A percentile compares a stretch with the other conserved stretches of the same genome.
Evolutionary conservation across 2,329 filamentous ascomycete genomes (phyloP).

Genomic region (Colletotrichum endophyticum): DNA sequence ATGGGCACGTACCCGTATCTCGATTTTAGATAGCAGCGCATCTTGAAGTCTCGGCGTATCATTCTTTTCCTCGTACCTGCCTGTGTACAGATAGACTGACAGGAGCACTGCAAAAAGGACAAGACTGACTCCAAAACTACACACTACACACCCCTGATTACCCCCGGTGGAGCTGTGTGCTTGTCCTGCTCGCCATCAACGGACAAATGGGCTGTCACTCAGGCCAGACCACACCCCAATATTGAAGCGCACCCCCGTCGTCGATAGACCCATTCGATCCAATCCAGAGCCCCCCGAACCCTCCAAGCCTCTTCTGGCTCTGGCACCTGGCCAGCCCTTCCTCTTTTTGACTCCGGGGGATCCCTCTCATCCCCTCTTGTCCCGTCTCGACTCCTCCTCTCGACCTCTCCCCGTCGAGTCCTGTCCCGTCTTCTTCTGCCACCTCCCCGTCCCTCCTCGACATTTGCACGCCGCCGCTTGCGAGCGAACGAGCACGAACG

Average conservation of each 20-base stretch:
- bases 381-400: constrained; percentile 6
- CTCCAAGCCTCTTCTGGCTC: background rate
- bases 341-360: constrained; percentile 9
- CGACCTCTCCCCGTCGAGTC: background rate
- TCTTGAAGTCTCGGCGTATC: background rate
- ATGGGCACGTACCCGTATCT: background rate
- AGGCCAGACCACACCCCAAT: background rate
- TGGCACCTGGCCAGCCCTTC: background rate
- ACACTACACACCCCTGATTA: background rate
- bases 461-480: background rate
- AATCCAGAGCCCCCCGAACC: background rate
- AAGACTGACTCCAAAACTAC: background rate
- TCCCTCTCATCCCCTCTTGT: constrained; percentile 1
- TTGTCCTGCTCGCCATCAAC: background rate
- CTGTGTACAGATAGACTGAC: background rate
- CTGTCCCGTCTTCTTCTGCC: background rate
- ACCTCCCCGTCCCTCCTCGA: background rate
- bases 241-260: constrained; percentile 2
- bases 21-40: background rate
- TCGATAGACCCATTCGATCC: background rate
- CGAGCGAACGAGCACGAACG: background rate
- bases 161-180: background rate
- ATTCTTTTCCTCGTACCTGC: background rate
- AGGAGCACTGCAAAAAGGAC: background rate
- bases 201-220: constrained; percentile 12